Percentiles rank a stretch among this genome's conserved stretches.
phyloP scores from a whole-genome alignment of 2,329 filamentous ascomycete species.

The Aspergillus aculeatinus region DNA sequence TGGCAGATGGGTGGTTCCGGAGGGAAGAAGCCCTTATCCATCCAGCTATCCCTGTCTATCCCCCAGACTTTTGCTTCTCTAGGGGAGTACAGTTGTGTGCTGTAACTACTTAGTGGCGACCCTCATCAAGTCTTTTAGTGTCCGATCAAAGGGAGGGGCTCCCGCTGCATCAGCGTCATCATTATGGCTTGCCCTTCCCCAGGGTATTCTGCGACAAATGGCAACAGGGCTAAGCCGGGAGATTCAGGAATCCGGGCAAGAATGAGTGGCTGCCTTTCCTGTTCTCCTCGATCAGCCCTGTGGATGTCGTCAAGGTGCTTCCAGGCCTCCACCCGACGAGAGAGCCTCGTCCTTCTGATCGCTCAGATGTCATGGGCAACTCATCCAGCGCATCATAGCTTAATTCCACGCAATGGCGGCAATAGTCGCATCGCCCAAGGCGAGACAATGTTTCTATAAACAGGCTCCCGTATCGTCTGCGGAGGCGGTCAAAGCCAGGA shows the following conservation, averaged over 20 bases:
- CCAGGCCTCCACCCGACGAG: slow-evolving; percentile 5
- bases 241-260: slow-evolving; percentile 31
- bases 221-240: slow-evolving; percentile 27
- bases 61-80: slow-evolving; percentile 3
- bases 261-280: slow-evolving; percentile 18
- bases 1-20: not conserved
- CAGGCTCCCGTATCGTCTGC: not conserved
- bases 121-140: slow-evolving; percentile 4
- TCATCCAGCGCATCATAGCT: not conserved
- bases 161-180: not conserved
- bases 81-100: not conserved
- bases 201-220: slow-evolving; percentile 21
- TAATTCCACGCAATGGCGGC: not conserved
- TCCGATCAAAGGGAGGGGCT: slow-evolving; percentile 4
- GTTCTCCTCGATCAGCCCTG: slow-evolving; percentile 13
- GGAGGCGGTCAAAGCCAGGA: not conserved
- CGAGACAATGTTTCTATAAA: not conserved
- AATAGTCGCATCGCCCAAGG: no score
- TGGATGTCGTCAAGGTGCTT: slow-evolving; percentile 1
- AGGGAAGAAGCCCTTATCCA: slow-evolving; percentile 4
- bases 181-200: not conserved
- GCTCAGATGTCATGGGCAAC: slow-evolving; percentile 1
- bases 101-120: not conserved
- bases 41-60: slow-evolving; percentile 1
- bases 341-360: not conserved